Percentiles rank a stretch among this genome's conserved stretches.
Evolutionary conservation across 1,284 basidiomycete genomes (phyloP).

Genomic region (Taiwanofungus camphoratus): DNA sequence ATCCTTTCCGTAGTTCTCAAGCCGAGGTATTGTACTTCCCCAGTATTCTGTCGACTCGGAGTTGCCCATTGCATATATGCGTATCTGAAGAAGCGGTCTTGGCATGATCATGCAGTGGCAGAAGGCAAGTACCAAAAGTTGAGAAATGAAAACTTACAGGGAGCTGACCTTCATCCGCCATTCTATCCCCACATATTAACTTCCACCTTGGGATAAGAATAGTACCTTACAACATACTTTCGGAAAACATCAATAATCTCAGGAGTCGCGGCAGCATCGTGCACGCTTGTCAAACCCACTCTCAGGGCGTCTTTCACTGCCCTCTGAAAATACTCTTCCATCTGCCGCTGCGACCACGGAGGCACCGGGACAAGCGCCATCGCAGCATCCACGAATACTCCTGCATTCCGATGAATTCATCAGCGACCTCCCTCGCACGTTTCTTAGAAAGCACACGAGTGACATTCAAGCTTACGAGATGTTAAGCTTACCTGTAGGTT

Average conservation of each 20-base stretch:
- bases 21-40: slow-evolving; percentile 54
- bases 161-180: slow-evolving; percentile 52
- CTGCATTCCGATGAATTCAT: too few relatives aligned
- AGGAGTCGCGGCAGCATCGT: slow-evolving; percentile 66
- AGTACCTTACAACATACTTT: slow-evolving; percentile 34
- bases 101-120: background rate
- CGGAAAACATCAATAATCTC: slow-evolving; percentile 61
- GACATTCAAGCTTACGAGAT: too few relatives aligned
- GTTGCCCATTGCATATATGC: slow-evolving; percentile 75
- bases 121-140: too few relatives aligned
- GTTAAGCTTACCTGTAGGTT: slow-evolving; percentile 80
- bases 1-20: slow-evolving; percentile 58
- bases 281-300: slow-evolving; percentile 77
- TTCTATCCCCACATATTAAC: slow-evolving; percentile 6
- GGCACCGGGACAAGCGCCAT: slow-evolving; percentile 67
- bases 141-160: slow-evolving; percentile 51
- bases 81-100: slow-evolving; percentile 38
- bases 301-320: slow-evolving; percentile 64
- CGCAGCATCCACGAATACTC: slow-evolving; percentile 70
- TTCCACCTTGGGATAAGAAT: background rate
- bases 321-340: slow-evolving; percentile 55
- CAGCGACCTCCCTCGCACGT: too few relatives aligned
- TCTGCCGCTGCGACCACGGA: slow-evolving; percentile 51
- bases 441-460: too few relatives aligned
- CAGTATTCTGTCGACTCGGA: slow-evolving; percentile 57